Conservation (phyloP, 1,284 basidiomycete species). For the Cutaneotrichosporon dermatis region DNA sequence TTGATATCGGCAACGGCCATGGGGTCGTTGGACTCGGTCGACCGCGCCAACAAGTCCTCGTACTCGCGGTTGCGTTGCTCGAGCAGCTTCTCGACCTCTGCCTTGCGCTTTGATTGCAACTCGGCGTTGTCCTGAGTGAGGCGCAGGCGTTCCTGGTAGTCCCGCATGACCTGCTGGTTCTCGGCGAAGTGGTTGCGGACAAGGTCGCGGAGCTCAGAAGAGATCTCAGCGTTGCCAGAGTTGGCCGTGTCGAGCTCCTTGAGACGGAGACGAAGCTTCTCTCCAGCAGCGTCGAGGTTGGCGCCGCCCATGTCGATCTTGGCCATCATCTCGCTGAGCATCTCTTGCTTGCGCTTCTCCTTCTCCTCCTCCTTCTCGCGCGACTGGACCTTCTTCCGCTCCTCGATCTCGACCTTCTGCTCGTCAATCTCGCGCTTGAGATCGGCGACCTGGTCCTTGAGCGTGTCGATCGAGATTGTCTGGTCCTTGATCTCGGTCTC, state of each 20-base stretch:
- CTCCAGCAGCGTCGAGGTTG: slow-evolving; percentile 29
- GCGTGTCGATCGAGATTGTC: slow-evolving; percentile 87
- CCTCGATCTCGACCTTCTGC: slow-evolving; percentile 71
- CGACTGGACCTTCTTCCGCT: slow-evolving; percentile 74
- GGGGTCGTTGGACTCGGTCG: background rate
- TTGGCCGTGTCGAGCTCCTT: slow-evolving; percentile 33
- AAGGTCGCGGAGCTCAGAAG: slow-evolving; percentile 62
- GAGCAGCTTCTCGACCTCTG: slow-evolving; percentile 82
- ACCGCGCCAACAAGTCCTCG: slow-evolving; percentile 74
- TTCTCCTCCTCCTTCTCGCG: slow-evolving; percentile 93
- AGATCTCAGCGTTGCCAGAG: slow-evolving; percentile 8
- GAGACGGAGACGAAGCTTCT: slow-evolving; percentile 41
- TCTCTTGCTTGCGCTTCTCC: slow-evolving; percentile 98
- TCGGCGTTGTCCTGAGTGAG: slow-evolving; percentile 91
- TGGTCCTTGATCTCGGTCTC: slow-evolving; percentile 96
- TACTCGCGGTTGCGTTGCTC: slow-evolving; percentile 83
- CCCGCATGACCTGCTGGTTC: slow-evolving; percentile 76
- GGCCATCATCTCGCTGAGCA: slow-evolving; percentile 99
- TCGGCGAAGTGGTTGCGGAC: slow-evolving; percentile 85
- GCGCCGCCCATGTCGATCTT: slow-evolving; percentile 73
- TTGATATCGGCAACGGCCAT: slow-evolving; percentile 42
- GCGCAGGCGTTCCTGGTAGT: slow-evolving; percentile 82
- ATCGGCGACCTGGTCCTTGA: slow-evolving; percentile 92
- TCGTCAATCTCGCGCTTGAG: slow-evolving; percentile 85
- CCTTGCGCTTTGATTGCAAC: slow-evolving; percentile 71